Conservation (phyloP, 73 alveolate species). For the Paramecium tetraurelia region DNA sequence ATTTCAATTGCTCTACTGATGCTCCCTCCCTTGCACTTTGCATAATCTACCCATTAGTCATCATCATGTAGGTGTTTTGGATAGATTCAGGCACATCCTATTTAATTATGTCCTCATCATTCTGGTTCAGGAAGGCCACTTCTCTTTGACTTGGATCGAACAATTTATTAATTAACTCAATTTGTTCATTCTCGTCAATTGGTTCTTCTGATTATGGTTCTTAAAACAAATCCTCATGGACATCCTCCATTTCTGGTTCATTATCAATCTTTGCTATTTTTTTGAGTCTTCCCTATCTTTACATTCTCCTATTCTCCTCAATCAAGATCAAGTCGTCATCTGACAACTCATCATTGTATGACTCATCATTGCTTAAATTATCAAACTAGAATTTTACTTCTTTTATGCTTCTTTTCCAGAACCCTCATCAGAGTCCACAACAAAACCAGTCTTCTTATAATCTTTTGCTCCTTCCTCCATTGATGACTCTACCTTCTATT, state of each 20-base stretch:
- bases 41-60: not conserved
- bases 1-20: not conserved
- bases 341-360: slow-evolving; percentile 14
- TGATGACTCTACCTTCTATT: slow-evolving; percentile 17
- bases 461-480: not conserved
- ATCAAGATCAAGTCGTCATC: not conserved
- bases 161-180: slow-evolving; percentile 1
- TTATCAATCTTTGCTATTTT: not conserved
- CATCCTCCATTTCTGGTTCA: not conserved
- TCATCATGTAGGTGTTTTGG: not conserved
- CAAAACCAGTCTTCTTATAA: not conserved
- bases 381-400: not conserved
- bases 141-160: slow-evolving; percentile 43
- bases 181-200: not conserved
- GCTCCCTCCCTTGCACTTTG: not conserved
- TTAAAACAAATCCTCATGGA: not conserved
- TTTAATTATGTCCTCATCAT: slow-evolving; percentile 2
- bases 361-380: not conserved
- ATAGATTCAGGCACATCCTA: slow-evolving; percentile 30
- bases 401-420: not conserved
- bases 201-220: not conserved
- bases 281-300: not conserved
- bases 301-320: not conserved
- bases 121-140: not conserved
- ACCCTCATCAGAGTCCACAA: not conserved